Percentiles rank a stretch among this genome's conserved stretches.
phyloP scores from a whole-genome alignment of 2,329 filamentous ascomycete species.

The Eutypa lata region DNA sequence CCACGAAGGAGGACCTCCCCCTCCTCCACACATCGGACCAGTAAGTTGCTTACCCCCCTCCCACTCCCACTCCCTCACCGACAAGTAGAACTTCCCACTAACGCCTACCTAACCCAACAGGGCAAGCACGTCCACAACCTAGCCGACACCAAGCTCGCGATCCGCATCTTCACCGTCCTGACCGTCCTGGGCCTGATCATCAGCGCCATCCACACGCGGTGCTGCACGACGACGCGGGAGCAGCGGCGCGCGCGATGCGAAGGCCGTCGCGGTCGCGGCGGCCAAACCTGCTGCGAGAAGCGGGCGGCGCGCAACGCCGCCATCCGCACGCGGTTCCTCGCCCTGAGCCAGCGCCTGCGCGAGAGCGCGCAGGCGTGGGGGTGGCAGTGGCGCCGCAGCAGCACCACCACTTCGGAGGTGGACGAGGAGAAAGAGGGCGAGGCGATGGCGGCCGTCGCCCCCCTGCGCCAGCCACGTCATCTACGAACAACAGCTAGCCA shows the following conservation, averaged over 20 bases:
- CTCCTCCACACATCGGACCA: neutral
- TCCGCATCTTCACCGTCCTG: conserved; percentile 14
- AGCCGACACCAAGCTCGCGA: conserved; percentile 4
- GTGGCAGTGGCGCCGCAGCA: conserved; percentile 6
- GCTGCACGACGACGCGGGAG: conserved; percentile 18
- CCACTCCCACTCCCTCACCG: conserved; percentile 3
- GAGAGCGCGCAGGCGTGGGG: conserved; percentile 8
- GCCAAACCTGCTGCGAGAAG: neutral
- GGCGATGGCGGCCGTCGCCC: too few relatives aligned
- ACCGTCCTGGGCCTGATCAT: conserved; percentile 23
- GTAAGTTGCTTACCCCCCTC: neutral
- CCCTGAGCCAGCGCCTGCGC: conserved; percentile 28
- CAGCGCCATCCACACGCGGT: conserved; percentile 23
- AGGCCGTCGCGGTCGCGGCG: conserved; percentile 23
- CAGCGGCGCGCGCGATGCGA: conserved; percentile 24
- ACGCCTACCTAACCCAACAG: neutral
- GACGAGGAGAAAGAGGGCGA: conserved; percentile 36
- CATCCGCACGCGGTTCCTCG: conserved; percentile 22
- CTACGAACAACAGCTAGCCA: too few relatives aligned
- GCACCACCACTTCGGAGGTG: conserved; percentile 9
- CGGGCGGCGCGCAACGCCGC: conserved; percentile 11
- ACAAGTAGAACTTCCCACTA: conserved; percentile 3
- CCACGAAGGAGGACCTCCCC: conserved; percentile 7
- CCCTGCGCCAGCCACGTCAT: too few relatives aligned
- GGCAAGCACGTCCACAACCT: conserved; percentile 5